phyloP scores from a whole-genome alignment of 768 basidiomycete species.

The Gloeophyllum trabeum region DNA sequence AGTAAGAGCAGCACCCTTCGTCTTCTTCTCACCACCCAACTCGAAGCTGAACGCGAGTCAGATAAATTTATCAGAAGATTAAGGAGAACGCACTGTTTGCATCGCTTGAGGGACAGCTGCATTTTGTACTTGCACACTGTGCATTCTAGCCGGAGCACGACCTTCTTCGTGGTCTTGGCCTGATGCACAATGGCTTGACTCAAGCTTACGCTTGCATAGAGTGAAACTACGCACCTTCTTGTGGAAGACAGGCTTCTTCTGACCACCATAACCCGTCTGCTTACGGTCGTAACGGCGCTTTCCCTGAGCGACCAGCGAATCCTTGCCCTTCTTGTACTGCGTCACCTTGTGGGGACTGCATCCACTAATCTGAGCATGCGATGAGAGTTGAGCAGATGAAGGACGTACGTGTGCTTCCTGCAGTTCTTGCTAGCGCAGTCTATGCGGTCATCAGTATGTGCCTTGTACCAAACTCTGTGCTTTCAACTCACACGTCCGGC shows the following conservation, averaged over 20 bases:
- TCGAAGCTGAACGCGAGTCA: slow-evolving; percentile 61
- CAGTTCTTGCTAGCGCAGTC: slow-evolving; percentile 96
- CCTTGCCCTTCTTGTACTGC: slow-evolving; percentile 99
- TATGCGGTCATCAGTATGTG: slow-evolving; percentile 19
- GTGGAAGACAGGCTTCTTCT: slow-evolving; percentile 99
- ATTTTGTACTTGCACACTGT: slow-evolving; percentile 98
- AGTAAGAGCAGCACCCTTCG: slow-evolving; percentile 89
- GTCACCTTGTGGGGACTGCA: slow-evolving; percentile 96
- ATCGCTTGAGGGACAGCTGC: slow-evolving; percentile 92
- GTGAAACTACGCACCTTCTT: slow-evolving; percentile 68
- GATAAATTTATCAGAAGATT: neutral
- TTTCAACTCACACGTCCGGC: slow-evolving; percentile 96
- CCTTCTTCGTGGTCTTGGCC: slow-evolving; percentile 99
- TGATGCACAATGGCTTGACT: slow-evolving; percentile 15
- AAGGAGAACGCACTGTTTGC: slow-evolving; percentile 80
- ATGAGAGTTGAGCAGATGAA: neutral
- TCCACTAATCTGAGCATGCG: slow-evolving; percentile 6
- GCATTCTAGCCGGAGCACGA: slow-evolving; percentile 95
- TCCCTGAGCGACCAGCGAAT: slow-evolving; percentile 94
- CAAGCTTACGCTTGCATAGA: neutral
- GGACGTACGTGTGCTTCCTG: slow-evolving; percentile 92
- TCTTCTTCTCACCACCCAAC: slow-evolving; percentile 99
- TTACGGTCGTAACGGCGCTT: slow-evolving; percentile 99
- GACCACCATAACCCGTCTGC: slow-evolving; percentile 98
- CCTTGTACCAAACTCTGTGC: slow-evolving; percentile 18